Base-by-base conservation (phyloP, 495 filamentous ascomycete species). In the Aspergillus ostianus region DNA sequence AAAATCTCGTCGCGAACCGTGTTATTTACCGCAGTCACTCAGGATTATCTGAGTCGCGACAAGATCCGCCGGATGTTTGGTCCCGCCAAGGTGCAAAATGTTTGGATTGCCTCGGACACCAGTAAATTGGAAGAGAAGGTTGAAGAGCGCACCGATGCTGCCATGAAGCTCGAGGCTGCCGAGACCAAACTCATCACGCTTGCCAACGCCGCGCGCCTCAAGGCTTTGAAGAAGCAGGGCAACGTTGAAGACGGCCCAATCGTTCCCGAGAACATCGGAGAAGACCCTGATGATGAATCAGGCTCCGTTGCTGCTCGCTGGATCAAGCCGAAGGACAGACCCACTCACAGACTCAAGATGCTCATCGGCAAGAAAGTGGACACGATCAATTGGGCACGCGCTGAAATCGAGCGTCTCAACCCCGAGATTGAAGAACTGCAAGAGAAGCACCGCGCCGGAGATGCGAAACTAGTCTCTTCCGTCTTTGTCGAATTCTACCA, bases 1-100 rank as follows among this genome's bases (percentile, higher is more conserved):
- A 90, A 93, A 64, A 87, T 98, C 60, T 98, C 95, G 2, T 95
- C 94, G 4, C 86, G 92, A 60, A 98, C 93, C 32, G 91, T 98
- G 6, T 86, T 98, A 15, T 96, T 97, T 73, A 87, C 90, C 26
- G 89, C 90, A 10, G 92, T 98, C 19, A 92, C 94, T 6, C 63
- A 82, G 44, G 74, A 84, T 7, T 95, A 93, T 62, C 78, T 93
- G 36, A 82, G 87, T 67, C 83, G 90, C 70, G 81, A 81, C 17
- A 90, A 84, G 65, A 75, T 98, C 56, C 86, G 89, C 63, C 80
- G 81, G 57, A 86, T 96, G 74, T 96, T 96, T 67, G 90, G 91
- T 13, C 59, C 53, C 21, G 75, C 85, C 12, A 80, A 87, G 52
- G 91, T 96, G 27, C 89, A 88, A 75, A 87, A 89, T 55, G 80